Evolutionary conservation across 805 yeast genomes (phyloP), one percentile per base, ranked within the genome.

Genomic region (Pichia exigua): DNA sequence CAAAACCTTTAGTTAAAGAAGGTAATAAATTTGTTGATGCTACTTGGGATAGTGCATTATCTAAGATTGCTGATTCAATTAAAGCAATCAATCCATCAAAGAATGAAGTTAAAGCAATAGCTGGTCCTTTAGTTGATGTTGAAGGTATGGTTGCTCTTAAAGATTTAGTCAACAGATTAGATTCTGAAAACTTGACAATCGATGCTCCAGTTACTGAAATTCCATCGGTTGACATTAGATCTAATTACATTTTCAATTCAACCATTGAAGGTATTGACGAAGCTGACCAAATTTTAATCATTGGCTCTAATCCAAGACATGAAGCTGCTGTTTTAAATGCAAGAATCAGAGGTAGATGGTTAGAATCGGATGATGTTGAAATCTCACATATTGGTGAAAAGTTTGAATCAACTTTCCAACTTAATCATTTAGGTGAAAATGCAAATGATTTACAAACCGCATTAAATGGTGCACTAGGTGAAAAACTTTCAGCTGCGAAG

Each of bases 311-410:
- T 73, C 95, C 95, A 53, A 79, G 96, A 65, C 89, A 78, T 65
- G 96, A 87, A 73, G 96, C 95, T 53, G 89, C 95, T 43, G 95
- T 88, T 18, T 75, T 87, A 61, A 87, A 87, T 68, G 80, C 92
- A 42, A 79, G 95, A 70, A 83, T 87, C 60, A 81, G 96, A 75
- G 84, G 82, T 66, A 82, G 77, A 54, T 87, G 92, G 94, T 73
- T 87, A 64, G 73, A 83, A 59, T 76, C 82, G 40, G 55, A 60
- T 49, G 71, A 75, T 59, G 76, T 86, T 62, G 85, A 86, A 59
- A 72, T 88, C 56, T 82, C 82, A 56, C 81, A 81, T 42, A 78
- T 87, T 57, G 96, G 96, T 61, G 83, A 84, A 67, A 65, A 73
- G 56, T 87, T 88, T 63, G 91, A 86, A 42, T 81, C 91, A 28